These are phyloP conservation scores for Teratosphaeria epicoccoides DNA, from an alignment of 2,329 filamentous ascomycete genomes.

Conservation along the genomic window DNA sequence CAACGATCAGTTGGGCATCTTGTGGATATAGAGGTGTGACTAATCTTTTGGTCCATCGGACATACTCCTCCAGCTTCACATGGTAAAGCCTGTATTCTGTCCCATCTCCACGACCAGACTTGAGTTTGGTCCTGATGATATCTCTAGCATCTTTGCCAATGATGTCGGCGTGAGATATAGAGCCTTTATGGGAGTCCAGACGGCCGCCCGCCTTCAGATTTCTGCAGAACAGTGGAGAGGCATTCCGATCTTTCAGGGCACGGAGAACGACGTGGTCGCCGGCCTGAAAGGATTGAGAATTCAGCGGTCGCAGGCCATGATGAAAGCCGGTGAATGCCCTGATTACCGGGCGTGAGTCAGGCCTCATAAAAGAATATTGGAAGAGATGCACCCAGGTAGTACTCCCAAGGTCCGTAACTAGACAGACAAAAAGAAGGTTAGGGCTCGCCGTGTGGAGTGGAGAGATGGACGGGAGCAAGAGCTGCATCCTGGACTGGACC, in stretches of 20 bases:
- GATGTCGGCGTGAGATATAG: constrained; percentile 44
- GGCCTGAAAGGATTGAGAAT: constrained; percentile 10
- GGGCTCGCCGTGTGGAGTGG: not conserved
- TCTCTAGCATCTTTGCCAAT: constrained; percentile 55
- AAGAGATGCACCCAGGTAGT: not conserved
- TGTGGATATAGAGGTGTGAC: constrained; percentile 73
- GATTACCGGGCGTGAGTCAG: not conserved
- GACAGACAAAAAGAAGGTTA: too few species aligned
- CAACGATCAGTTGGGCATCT: constrained; percentile 66
- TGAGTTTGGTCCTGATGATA: constrained; percentile 39
- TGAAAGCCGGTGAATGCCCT: not conserved
- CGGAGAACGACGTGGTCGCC: constrained; percentile 32
- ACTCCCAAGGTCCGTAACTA: too few species aligned
- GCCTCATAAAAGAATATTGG: not conserved
- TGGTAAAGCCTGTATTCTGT: constrained; percentile 47
- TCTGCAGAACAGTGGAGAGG: constrained; percentile 30
- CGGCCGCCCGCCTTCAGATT: constrained; percentile 26
- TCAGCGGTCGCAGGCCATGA: not conserved
- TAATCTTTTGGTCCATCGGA: constrained; percentile 53
- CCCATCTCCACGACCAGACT: constrained; percentile 21
- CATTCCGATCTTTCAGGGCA: constrained; percentile 25
- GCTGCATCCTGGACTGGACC: not conserved
- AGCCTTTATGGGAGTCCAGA: constrained; percentile 37
- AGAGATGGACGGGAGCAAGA: too few species aligned
- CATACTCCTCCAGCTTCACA: constrained; percentile 64